Base-by-base conservation (phyloP, 2,329 filamentous ascomycete species). In the Fusarium beomiforme region DNA sequence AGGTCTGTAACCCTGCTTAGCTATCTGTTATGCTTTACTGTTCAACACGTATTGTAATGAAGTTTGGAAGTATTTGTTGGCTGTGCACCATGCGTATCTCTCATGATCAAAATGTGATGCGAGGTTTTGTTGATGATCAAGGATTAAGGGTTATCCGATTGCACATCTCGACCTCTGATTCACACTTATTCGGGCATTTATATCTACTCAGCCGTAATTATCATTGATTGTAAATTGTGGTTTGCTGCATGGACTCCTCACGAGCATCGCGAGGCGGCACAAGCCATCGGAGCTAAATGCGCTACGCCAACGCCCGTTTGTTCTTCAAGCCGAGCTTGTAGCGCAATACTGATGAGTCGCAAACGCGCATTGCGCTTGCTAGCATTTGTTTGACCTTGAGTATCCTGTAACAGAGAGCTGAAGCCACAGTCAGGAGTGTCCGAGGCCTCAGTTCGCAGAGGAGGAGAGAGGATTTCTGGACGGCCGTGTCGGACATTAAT, bases 1-100 rank as follows among this genome's bases (percentile, higher is more conserved):
- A 47, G 44, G 55, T 57, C 23, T 57, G 59, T 62, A 49, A 44
- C 51, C 69, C 53, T 70, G 62, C 49, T 70, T 67, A 67, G 55
- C 34, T 70, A 69, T 50, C 69, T 67, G 63, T 70, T 33, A 57
- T 63, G 69, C 46, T 44, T 62, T 54, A 54, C 64, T 66, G 50
- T 57, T 39, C 47, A 67, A 59, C 55, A 61, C 43, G 54, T 68
- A 58, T 57, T 69, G 64, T 67, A 57, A 59, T 69, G 47, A 69
- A 47, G 46, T 41, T 51, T 59, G 23, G 42, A 26, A 36, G 43
- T 34, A 33, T 41, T 41, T 41, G 11, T 36, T 31, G 24, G 21
- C 17, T 36, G 31, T 58, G 24, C 14, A 14, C 31, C 34, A 13
- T 37, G 31, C 24, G 31, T n/a, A n/a, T 49, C 57, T 50, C 41